These are phyloP conservation scores for Lentinula boryana DNA, from an alignment of 768 basidiomycete species.

Conservation along the genomic window DNA sequence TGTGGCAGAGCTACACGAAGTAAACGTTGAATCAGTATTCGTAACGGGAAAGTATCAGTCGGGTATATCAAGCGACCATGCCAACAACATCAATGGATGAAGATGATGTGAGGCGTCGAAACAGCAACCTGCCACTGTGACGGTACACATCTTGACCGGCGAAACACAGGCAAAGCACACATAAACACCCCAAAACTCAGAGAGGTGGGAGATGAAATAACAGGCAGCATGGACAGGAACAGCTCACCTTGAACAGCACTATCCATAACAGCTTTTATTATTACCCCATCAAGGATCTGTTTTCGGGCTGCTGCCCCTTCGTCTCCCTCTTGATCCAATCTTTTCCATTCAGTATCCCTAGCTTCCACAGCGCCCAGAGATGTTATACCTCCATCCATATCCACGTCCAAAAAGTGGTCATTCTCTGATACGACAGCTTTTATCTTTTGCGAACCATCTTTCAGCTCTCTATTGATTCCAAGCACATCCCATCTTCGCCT, in stretches of 20 bases:
- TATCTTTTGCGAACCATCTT: conserved; percentile 17
- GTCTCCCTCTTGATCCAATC: conserved; percentile 39
- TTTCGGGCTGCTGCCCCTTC: conserved; percentile 47
- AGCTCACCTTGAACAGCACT: conserved; percentile 66
- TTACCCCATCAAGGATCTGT: conserved; percentile 72
- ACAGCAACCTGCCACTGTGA: not conserved
- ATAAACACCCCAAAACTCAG: not conserved
- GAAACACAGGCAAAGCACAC: not conserved
- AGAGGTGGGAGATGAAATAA: not conserved
- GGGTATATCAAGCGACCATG: not conserved
- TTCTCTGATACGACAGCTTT: conserved; percentile 1
- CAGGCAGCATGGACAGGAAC: conserved; percentile 3
- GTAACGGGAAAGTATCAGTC: not conserved
- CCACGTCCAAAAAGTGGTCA: not conserved
- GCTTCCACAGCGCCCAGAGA: conserved; percentile 21
- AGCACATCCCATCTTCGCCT: conserved; percentile 75
- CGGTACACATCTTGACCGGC: not conserved
- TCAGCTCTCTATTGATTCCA: conserved; percentile 39
- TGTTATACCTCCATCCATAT: conserved; percentile 14
- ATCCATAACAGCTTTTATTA: conserved; percentile 71
- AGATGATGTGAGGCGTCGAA: not conserved
- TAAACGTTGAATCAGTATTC: not conserved
- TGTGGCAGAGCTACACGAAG: conserved; percentile 30
- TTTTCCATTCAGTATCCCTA: conserved; percentile 39
- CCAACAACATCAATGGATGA: not conserved